phyloP scores from a whole-genome alignment of 2,329 filamentous ascomycete genomes.

The Cyclaneusma minus region DNA sequence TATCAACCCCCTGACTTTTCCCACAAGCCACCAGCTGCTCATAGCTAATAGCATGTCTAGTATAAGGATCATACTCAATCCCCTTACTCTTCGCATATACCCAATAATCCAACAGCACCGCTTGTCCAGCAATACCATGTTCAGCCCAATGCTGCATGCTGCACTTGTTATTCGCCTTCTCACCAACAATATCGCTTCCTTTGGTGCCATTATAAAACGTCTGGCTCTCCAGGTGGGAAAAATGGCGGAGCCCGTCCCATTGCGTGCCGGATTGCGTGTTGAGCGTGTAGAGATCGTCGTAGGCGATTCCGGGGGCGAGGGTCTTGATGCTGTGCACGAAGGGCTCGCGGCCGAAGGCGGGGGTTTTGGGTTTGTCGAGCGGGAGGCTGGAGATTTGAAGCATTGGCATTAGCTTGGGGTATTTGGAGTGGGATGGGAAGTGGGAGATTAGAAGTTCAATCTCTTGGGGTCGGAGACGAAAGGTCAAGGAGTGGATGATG shows the following conservation, averaged over 20 bases:
- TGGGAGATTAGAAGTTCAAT: too few species aligned
- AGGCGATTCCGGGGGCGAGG: conserved; percentile 21
- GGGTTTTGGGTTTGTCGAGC: conserved; percentile 19
- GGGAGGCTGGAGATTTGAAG: conserved; percentile 13
- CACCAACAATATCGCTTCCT: conserved; percentile 12
- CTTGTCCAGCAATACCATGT: conserved; percentile 37
- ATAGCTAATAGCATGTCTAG: conserved; percentile 13
- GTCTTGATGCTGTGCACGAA: conserved; percentile 19
- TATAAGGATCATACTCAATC: conserved; percentile 20
- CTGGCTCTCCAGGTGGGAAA: conserved; percentile 10
- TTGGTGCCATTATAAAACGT: conserved; percentile 16
- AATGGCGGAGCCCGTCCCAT: conserved; percentile 38
- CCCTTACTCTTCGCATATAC: conserved; percentile 22
- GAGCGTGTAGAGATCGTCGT: conserved; percentile 44
- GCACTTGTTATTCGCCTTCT: conserved; percentile 13
- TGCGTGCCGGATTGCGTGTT: conserved; percentile 43
- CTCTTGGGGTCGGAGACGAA: too few species aligned
- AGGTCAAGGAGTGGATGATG: too few species aligned
- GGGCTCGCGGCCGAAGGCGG: conserved; percentile 18
- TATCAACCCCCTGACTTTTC: conserved; percentile 16
- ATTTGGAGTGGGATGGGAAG: too few species aligned
- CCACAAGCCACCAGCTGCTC: conserved; percentile 13
- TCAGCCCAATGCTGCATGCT: conserved; percentile 17
- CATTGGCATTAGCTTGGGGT: background rate
- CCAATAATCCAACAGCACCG: conserved; percentile 36